Base-by-base conservation (phyloP, 2,329 filamentous ascomycete genomes). In the Nannizziopsis arthrosporioides region DNA sequence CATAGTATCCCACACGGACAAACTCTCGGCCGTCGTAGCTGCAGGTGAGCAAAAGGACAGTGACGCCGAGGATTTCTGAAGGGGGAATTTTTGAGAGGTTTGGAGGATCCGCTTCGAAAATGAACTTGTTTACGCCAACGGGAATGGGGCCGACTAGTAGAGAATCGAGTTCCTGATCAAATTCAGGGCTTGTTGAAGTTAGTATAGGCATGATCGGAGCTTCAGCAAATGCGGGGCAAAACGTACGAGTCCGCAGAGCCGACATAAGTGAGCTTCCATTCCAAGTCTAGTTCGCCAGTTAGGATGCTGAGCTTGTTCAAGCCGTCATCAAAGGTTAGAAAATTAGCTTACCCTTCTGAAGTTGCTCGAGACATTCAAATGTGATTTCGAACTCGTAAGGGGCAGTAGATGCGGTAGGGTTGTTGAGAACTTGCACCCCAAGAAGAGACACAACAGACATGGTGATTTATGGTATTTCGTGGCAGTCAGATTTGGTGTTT, bases 231-330 rank as follows among this genome's bases (percentile, higher is more conserved):
- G 39, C 47, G 49, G 44, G 41, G 47, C 45, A 46, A 47, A 57
- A 76, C 84, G 73, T 75, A 94, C 85, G 87, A 94, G 49, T 90
- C 96, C 55, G 93, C 92, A 58, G 92, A 98, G 62, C 92, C 93
- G 63, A 98, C 92, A 61, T 98, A 98, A 66, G 88, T 98, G 61
- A 98, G 76, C 71, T 98, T 98, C 92, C 92, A 98, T 71, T 98
- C 92, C 53, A 98, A 81, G 71, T 98, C 92, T 94, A 60, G 31
- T 34, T 45, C 39, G 44, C 43, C 32, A 2, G 15, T 47, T n/a
- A 39, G 36, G 15, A 30, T 17, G 10, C 14, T 11, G 15, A 19
- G 9, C 7, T 7, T 15, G 55, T 59, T 49, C 59, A 52, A 18
- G 43, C 54, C 42, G 40, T 44, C 39, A 41, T 19, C 18, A 30